A percentile compares a stretch with the other conserved stretches of the same genome.
These are phyloP conservation scores for Diaporthe humulicola DNA, from an alignment of 2,329 filamentous ascomycete species.

Conservation along the genomic window DNA sequence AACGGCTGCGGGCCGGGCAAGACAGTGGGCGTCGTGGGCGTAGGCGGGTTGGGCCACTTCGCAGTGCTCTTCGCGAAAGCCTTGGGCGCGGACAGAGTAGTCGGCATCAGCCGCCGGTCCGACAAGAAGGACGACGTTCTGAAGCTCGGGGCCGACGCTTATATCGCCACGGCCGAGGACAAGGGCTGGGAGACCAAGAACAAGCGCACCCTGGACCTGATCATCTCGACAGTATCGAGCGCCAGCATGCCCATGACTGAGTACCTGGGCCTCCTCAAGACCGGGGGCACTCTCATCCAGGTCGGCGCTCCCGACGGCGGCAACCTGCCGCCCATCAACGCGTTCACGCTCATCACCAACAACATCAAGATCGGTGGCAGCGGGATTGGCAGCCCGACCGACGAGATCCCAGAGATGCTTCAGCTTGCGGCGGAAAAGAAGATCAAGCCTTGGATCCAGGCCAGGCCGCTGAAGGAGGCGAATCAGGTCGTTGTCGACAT, in stretches of 20 bases:
- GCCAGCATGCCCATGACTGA: constrained; percentile 68
- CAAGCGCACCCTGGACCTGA: constrained; percentile 64
- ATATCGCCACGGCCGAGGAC: constrained; percentile 57
- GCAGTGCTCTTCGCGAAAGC: constrained; percentile 77
- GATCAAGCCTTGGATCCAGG: constrained; percentile 68
- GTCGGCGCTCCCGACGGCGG: constrained; percentile 72
- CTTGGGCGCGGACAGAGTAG: constrained; percentile 70
- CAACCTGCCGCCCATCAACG: constrained; percentile 58
- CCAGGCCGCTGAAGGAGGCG: constrained; percentile 65
- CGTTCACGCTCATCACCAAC: constrained; percentile 69
- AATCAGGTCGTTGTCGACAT: constrained; percentile 69
- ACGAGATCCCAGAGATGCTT: constrained; percentile 71
- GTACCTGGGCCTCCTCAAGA: constrained; percentile 72
- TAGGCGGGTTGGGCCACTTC: constrained; percentile 78
- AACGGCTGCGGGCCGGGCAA: constrained; percentile 77
- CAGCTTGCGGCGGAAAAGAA: constrained; percentile 68
- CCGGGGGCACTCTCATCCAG: constrained; percentile 73
- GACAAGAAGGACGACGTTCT: constrained; percentile 66
- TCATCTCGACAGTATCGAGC: constrained; percentile 67
- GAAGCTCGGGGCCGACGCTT: constrained; percentile 68
- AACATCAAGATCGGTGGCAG: constrained; percentile 62
- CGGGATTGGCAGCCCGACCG: constrained; percentile 57
- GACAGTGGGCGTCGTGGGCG: constrained; percentile 74
- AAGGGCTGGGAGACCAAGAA: constrained; percentile 66
- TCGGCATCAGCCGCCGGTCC: constrained; percentile 67